Percentiles rank a stretch among this genome's conserved stretches.
phyloP scores from a whole-genome alignment of 139 green algal genomes.

The Nannochloris sp. region DNA sequence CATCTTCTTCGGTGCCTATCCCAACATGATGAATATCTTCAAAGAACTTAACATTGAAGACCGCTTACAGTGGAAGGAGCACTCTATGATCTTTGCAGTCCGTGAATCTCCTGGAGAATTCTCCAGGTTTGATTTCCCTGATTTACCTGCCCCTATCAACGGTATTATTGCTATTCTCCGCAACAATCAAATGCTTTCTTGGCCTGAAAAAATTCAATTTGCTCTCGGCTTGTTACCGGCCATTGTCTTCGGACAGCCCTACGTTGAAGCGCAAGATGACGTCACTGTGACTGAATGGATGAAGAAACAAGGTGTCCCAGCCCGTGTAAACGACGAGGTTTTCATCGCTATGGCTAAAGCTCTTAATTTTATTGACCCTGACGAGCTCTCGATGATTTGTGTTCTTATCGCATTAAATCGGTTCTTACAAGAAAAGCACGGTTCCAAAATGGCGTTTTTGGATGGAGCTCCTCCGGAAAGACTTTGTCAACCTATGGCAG shows the following conservation, averaged over 20 bases:
- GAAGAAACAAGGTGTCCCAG: constrained; percentile 87
- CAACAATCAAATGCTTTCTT: constrained; percentile 95
- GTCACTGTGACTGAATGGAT: constrained; percentile 96
- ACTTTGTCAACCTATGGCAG: constrained; percentile 91
- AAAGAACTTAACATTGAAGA: constrained; percentile 90
- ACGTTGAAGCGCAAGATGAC: constrained; percentile 87
- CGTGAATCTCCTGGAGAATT: constrained; percentile 91
- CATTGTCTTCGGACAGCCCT: constrained; percentile 87
- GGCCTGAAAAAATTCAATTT: constrained; percentile 95
- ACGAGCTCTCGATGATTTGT: constrained; percentile 95
- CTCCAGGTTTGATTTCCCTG: constrained; percentile 94
- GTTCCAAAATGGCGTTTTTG: constrained; percentile 98
- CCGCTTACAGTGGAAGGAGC: constrained; percentile 84
- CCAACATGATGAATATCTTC: constrained; percentile 98
- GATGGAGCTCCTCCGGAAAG: constrained; percentile 86
- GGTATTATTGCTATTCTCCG: constrained; percentile 82
- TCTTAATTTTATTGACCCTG: constrained; percentile 97
- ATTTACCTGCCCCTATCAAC: constrained; percentile 91
- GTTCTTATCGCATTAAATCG: constrained; percentile 96
- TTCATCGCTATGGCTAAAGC: constrained; percentile 99
- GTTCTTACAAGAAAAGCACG: constrained; percentile 91
- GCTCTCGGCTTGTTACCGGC: constrained; percentile 87
- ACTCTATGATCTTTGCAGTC: constrained; percentile 96
- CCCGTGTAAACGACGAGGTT: constrained; percentile 96
- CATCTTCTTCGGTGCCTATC: constrained; percentile 99